Percentiles rank a stretch among this genome's conserved stretches.
Conservation (phyloP, 2,329 filamentous ascomycete genomes). For the Hypomyces rosellus region DNA sequence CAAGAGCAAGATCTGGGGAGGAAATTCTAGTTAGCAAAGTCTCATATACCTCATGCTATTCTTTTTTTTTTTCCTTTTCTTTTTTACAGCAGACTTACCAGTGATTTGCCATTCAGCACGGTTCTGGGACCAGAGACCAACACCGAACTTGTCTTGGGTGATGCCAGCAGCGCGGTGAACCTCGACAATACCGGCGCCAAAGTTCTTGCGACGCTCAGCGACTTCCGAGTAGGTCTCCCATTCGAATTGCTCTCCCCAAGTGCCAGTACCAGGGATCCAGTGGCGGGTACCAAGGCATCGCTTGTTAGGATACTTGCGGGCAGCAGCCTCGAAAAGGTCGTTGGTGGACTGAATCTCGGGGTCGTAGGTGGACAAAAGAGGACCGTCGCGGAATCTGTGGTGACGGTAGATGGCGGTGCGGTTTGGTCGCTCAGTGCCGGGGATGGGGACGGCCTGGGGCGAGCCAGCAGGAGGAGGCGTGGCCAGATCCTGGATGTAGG, state of each 20-base stretch:
- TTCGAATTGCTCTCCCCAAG: slow-evolving; percentile 66
- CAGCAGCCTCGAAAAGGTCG: slow-evolving; percentile 70
- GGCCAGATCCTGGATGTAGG: slow-evolving; percentile 48
- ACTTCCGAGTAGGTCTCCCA: slow-evolving; percentile 81
- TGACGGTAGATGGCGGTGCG: slow-evolving; percentile 76
- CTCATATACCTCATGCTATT: too few relatives aligned
- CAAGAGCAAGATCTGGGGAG: slow-evolving; percentile 67
- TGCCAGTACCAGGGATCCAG: slow-evolving; percentile 68
- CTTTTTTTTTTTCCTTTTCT: too few relatives aligned
- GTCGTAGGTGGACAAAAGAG: slow-evolving; percentile 65
- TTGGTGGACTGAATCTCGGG: slow-evolving; percentile 66
- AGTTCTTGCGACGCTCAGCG: slow-evolving; percentile 71
- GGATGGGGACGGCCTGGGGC: slow-evolving; percentile 72
- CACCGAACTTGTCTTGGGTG: slow-evolving; percentile 54
- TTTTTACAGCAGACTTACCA: slow-evolving; percentile 36
- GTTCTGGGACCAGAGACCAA: slow-evolving; percentile 84
- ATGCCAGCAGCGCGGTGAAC: slow-evolving; percentile 69
- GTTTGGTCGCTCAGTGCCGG: slow-evolving; percentile 66
- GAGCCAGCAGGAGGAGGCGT: slow-evolving; percentile 63
- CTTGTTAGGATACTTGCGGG: slow-evolving; percentile 55
- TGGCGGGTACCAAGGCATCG: slow-evolving; percentile 74
- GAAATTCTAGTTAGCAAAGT: background rate
- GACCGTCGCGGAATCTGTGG: slow-evolving; percentile 67
- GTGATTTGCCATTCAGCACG: slow-evolving; percentile 82
- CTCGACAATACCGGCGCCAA: slow-evolving; percentile 80